Base-by-base conservation (phyloP, 2,329 filamentous ascomycete genomes). In the Paecilomyces fulvus region DNA sequence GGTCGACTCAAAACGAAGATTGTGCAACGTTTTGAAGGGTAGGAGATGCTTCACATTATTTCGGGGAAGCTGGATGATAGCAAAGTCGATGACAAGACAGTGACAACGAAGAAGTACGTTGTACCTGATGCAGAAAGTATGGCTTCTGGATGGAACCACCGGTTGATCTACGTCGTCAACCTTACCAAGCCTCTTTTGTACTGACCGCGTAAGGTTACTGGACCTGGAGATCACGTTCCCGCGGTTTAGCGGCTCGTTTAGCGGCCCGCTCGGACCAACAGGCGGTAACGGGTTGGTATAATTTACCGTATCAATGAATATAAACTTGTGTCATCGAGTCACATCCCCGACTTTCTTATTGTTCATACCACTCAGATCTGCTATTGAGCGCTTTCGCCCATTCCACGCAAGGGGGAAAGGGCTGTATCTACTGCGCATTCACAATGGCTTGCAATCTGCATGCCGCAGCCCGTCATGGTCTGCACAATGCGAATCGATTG, bases 401-500 rank as follows among this genome's bases (percentile, higher is more conserved):
- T 43, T 43, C 37, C 37, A 43, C 37, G 37, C 37, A 43, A 12
- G 37, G 2, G 2, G 7, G 14, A n/a, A 43, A 43, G 37, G 6
- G 37, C 4, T 43, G 17, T 7, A 28, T 12, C 25, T 25, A 28
- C n/a, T n/a, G 31, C 10, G 25, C 25, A 17, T 25, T 14, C 30
- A 49, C 49, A 48, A 59, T 59, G 58, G 58, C 58, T 46, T 30
- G 53, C 21, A 58, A 49, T 49, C 56, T 59, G 55, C 55, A 59
- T 23, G 51, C 43, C 7, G 54, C 58, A 43, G 28, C 56, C 54
- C 58, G 56, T 25, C 30, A 53, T 21, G 58, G 58, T 52, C 48
- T 59, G 14, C 54, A 49, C 28, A 46, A 52, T 55, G 33, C 31
- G 31, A 51, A 54, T 59, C 63, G 64, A 62, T 64, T 68, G 55